A percentile compares a stretch with the other conserved stretches of the same genome.
These are phyloP conservation scores for Cytauxzoon felis DNA, from an alignment of 169 alveolate genomes.

Conservation along the genomic window DNA sequence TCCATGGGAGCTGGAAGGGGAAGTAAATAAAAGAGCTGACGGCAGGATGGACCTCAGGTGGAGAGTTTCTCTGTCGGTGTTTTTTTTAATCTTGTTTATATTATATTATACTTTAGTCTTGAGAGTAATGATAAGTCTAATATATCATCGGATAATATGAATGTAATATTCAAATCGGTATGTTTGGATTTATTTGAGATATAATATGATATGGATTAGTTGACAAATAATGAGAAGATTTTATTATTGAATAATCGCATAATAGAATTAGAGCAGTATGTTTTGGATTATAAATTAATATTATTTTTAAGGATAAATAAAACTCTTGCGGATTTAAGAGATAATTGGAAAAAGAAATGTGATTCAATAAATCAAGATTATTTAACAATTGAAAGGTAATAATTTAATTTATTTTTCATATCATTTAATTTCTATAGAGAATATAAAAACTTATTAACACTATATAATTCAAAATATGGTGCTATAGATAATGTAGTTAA, in stretches of 20 bases:
- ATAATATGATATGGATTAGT: not conserved
- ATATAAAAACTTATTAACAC: not conserved
- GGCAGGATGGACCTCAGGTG: no score
- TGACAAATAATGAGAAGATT: constrained; percentile 25
- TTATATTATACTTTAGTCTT: not conserved
- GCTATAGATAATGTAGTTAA: no score
- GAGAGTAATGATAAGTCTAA: not conserved
- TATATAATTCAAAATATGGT: no score
- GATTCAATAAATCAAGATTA: constrained; percentile 15
- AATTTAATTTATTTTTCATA: not conserved
- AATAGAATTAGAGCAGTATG: constrained; percentile 23
- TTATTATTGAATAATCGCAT: constrained; percentile 28
- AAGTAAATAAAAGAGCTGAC: no score
- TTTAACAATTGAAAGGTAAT: constrained; percentile 25
- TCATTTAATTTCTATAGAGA: constrained; percentile 13
- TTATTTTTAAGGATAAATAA: constrained; percentile 3
- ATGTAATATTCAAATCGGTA: not conserved
- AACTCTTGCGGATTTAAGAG: constrained; percentile 8
- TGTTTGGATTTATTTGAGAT: no score
- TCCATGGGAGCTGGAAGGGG: no score
- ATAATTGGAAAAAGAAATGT: constrained; percentile 30
- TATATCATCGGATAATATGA: not conserved
- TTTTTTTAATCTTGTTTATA: no score
- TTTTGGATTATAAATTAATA: not conserved
- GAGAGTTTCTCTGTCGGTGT: no score